A percentile compares a stretch with the other conserved stretches of the same genome.
Evolutionary conservation across 306 rosid species (phyloP).

Genomic region (Rosa persica): DNA sequence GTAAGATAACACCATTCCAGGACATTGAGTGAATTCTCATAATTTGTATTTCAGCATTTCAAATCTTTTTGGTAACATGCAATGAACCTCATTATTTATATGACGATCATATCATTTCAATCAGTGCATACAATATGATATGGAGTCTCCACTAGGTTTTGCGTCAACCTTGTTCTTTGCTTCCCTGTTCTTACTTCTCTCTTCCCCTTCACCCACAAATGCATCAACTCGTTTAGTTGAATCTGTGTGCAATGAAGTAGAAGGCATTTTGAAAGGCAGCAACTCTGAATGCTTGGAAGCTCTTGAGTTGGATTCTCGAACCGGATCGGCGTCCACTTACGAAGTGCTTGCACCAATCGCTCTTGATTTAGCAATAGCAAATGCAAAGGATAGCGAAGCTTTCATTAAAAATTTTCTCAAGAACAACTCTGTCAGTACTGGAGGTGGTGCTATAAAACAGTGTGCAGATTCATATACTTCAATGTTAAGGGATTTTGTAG

Average conservation of each 20-base stretch:
- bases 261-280: not conserved
- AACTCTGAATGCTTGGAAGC: constrained; percentile 3
- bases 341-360: not conserved
- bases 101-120: too few relatives aligned
- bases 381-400: not conserved
- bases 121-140: not conserved
- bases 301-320: not conserved
- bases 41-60: too few relatives aligned
- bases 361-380: not conserved
- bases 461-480: constrained; percentile 13
- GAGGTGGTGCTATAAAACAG: not conserved
- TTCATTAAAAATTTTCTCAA: not conserved
- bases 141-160: not conserved
- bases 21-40: too few relatives aligned
- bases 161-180: not conserved
- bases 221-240: not conserved
- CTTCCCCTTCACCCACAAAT: not conserved
- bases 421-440: not conserved
- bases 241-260: constrained; percentile 19
- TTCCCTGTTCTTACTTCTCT: not conserved
- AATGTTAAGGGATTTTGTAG: not conserved
- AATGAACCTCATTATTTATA: too few relatives aligned
- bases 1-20: too few relatives aligned
- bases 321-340: not conserved
- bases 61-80: too few relatives aligned